Conservation (phyloP, 2,329 filamentous ascomycete genomes). For the Apiospora phragmitis region DNA sequence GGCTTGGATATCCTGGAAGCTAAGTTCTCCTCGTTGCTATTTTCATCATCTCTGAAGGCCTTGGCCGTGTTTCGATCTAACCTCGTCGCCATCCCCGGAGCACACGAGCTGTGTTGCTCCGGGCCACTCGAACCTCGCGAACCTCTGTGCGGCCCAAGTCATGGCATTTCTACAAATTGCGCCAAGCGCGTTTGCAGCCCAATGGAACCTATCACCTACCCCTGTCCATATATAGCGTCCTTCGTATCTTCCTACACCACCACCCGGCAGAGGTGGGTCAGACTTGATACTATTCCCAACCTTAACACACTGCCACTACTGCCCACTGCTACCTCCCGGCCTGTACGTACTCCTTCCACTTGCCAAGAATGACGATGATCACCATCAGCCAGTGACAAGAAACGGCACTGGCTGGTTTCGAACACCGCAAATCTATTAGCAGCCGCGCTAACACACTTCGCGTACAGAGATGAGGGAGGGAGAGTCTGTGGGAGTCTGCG, state of each 20-base stretch:
- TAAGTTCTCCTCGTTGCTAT: not conserved
- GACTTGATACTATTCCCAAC: slow-evolving; percentile 8
- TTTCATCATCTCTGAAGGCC: not conserved
- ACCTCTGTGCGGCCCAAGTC: not conserved
- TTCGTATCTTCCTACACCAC: not conserved
- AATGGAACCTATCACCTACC: not conserved
- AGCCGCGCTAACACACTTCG: not conserved
- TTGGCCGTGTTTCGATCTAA: slow-evolving; percentile 6
- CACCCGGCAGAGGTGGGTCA: not conserved
- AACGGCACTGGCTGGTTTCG: not conserved
- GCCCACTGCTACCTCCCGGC: not conserved
- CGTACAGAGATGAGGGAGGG: not conserved
- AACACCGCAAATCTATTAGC: not conserved
- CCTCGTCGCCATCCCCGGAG: not conserved
- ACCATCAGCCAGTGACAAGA: not conserved
- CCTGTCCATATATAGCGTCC: not conserved
- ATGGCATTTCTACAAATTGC: not conserved
- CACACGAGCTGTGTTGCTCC: not conserved
- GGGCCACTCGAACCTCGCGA: not conserved
- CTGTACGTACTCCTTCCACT: not conserved
- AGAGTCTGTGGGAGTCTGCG: not conserved
- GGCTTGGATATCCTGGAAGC: not conserved
- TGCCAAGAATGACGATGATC: not conserved
- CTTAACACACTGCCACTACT: not conserved
- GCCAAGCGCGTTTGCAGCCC: not conserved